Evolutionary conservation across 495 filamentous ascomycete species (phyloP), one percentile per base, ranked within the genome.

Genomic region (Penicillium argentinense): DNA sequence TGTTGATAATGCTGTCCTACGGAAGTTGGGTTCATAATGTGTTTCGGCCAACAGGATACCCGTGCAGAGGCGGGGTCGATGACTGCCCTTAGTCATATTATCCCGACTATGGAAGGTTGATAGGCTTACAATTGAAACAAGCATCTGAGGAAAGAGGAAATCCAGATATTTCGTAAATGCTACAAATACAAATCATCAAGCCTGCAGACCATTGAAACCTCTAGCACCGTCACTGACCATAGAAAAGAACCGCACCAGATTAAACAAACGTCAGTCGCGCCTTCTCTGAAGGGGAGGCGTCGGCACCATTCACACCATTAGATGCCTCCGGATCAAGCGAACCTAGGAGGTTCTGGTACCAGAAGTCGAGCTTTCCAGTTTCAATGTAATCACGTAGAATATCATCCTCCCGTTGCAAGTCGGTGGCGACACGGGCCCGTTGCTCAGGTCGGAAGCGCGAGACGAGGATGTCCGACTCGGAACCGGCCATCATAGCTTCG

Each of bases 321-420:
- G 49, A 40, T 11, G 34, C 13, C n/a, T 39, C 33, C 22, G 51
- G 47, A 26, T 49, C 45, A 18, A 58, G 45, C 16, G 52, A 64
- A 13, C 59, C 66, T 18, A 70, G 45, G 19, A 80, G 67, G 41
- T 77, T 72, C 40, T 75, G 75, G 39, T 74, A 79, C 82, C 84
- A 85, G 39, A 79, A 72, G 6, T 78, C 81, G 19, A 87, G 68
- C 26, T 79, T 73, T 12, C 79, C 72, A 53, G 75, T 74, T 36
- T 85, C 78, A 13, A 88, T 67, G 47, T 73, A 75, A 19, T 68
- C 57, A 8, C 62, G 56, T 13, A 87, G 66, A 19, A 68, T 62
- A 22, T 60, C 60, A 56, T 81, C 75, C 52, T 88, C 85, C 47
- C 62, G 69, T 27, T 71, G 51, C 23, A 78, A 53, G 45, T 81